These are phyloP conservation scores for Immersiella caudata DNA, from an alignment of 495 filamentous ascomycete genomes.

Conservation along the genomic window DNA sequence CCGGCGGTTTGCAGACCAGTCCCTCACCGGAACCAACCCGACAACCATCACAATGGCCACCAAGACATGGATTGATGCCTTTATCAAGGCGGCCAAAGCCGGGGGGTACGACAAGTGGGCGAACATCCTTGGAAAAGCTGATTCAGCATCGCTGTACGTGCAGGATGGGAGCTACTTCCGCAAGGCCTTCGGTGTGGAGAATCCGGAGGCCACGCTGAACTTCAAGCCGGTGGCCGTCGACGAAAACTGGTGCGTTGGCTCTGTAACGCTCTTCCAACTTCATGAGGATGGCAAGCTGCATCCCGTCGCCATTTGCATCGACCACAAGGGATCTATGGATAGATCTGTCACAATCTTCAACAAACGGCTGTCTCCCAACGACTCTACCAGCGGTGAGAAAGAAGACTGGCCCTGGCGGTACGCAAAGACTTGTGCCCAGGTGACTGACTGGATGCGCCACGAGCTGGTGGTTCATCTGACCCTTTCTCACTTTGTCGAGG, in stretches of 20 bases:
- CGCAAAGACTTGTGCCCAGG: constrained; percentile 54
- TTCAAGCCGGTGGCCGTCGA: constrained; percentile 27
- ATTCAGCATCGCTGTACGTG: constrained; percentile 42
- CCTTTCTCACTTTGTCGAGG: constrained; percentile 52
- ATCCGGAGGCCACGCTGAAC: constrained; percentile 25
- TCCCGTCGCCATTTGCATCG: constrained; percentile 51
- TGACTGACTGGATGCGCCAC: constrained; percentile 53
- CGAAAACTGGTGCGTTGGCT: constrained; percentile 42
- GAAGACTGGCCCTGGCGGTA: constrained; percentile 57
- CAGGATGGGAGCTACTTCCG: constrained; percentile 55
- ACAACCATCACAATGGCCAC: constrained; percentile 47
- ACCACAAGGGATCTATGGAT: constrained; percentile 46
- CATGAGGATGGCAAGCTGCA: constrained; percentile 47
- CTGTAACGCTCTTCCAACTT: constrained; percentile 52
- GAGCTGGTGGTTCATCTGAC: constrained; percentile 51
- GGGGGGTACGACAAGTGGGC: constrained; percentile 35
- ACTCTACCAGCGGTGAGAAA: constrained; percentile 39
- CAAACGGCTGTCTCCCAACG: constrained; percentile 35
- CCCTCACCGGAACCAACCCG: constrained; percentile 54
- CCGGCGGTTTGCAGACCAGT: constrained; percentile 53
- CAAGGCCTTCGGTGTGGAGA: constrained; percentile 34
- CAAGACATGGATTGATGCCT: constrained; percentile 37
- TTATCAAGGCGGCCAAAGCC: constrained; percentile 37
- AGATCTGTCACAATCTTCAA: constrained; percentile 54
- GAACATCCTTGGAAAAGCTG: constrained; percentile 30